Evolutionary conservation across 2,329 filamentous ascomycete species (phyloP), one percentile per base, ranked within the genome.

Genomic region (Pseudocercospora pini-densiflorae): DNA sequence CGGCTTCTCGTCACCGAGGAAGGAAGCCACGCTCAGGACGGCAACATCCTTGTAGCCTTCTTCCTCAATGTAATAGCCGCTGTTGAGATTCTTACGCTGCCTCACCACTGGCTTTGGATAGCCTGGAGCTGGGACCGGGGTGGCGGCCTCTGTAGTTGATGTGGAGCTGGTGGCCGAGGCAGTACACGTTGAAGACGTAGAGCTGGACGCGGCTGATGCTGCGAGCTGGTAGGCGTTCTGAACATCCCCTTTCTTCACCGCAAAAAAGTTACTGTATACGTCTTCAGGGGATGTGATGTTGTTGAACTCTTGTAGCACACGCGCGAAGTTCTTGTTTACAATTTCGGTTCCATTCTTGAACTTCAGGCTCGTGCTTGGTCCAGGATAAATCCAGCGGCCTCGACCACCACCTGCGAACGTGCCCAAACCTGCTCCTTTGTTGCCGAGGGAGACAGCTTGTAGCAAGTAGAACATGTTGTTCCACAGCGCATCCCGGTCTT

Each of bases 401-500:
- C 80, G 75, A 29, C 82, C 81, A 65, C 79, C 78, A 2, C 82
- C 82, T 6, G 78, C 74, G 68, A 84, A 84, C 0, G 79, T 81
- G 2, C 82, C 82, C 31, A 79, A 78, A 19, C 79, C 80, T 7
- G 78, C 74, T 7, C 81, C 81, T 12, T 72, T 65, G 16, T 76
- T 67, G 1, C 81, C 82, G 0, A 82, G 73, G 31, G 79, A 78
- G 1, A 83, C 78, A n/a, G 79, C 77, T 0, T 80, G 79, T 16
- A 83, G 75, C 31, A 80, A 75, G 65, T 83, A 83, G 71, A 84
- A 84, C 8, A 83, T 71, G 62, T 81, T 81, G 74, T 83, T 84
- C 77, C 84, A 89, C 67, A 87, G 79, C 27, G 86, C 86, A 76
- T 89, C 87, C 1, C 80, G 80, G 68, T 89, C 87, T 68, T 89